Base-by-base conservation (phyloP, 2,329 filamentous ascomycete genomes). In the Penicillium polonicum region DNA sequence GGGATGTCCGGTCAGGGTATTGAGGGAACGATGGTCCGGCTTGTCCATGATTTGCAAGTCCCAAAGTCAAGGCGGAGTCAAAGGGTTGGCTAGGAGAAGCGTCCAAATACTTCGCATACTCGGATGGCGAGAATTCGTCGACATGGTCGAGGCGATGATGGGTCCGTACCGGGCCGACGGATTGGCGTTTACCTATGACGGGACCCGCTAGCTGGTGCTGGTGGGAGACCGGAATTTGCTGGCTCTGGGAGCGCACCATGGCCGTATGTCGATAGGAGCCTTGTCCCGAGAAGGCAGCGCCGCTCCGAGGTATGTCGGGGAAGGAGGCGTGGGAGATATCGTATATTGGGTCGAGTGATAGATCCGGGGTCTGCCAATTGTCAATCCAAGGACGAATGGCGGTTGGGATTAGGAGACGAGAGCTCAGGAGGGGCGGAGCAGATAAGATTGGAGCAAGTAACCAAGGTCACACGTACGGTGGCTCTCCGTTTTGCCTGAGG, bases 391-490 rank as follows among this genome's bases (percentile, higher is more conserved):
- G 68, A 45, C 55, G 43, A 38, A 42, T 65, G 68, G 68, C 65
- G 67, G 60, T 64, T 65, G 65, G 62, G 59, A 58, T 66, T 52
- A 61, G 59, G 60, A 65, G 61, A 60, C 65, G 58, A 66, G 66
- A 64, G 64, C 60, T 62, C 62, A 52, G 55, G 62, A 60, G 62
- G 67, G 59, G 52, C 56, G 63, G 55, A 63, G 59, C 57, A 62
- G 61, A 60, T 61, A 60, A 67, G 63, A 63, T 62, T 67, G 65
- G 65, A 74, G 67, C 66, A 74, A 72, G 71, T 68, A 69, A 72
- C 73, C 68, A 72, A 71, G 71, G 71, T 70, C 66, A 76, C 60
- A 67, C 76, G 69, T 78, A 78, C 76, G 74, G 72, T 76, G 71
- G 74, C 75, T 74, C 74, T 74, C 70, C 76, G 74, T 70, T 78